Evolutionary conservation across 1,284 basidiomycete genomes (phyloP).

Genomic region (Taiwanofungus camphoratus): DNA sequence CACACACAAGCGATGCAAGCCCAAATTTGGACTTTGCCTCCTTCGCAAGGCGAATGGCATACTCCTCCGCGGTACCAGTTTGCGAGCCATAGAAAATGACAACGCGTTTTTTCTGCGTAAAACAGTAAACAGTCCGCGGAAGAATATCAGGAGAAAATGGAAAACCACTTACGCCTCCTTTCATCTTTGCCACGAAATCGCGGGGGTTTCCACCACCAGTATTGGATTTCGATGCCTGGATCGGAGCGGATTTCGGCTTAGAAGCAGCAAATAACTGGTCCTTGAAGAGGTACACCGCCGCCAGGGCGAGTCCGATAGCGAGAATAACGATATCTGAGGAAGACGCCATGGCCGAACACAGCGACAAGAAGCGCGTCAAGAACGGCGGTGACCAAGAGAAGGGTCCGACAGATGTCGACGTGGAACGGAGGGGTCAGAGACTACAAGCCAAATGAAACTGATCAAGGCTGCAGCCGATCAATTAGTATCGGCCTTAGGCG

Average conservation of each 20-base stretch:
- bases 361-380: background rate
- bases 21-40: conserved; percentile 94
- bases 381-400: no score
- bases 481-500: no score
- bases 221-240: conserved; percentile 37
- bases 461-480: no score
- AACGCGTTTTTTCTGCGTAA: conserved; percentile 81
- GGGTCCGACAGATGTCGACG: no score
- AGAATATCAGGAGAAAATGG: conserved; percentile 5
- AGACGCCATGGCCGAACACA: conserved; percentile 45
- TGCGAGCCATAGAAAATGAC: conserved; percentile 97
- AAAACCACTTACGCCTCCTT: conserved; percentile 69
- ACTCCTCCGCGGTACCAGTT: conserved; percentile 95
- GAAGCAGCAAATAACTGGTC: conserved; percentile 65
- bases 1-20: conserved; percentile 88
- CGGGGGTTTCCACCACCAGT: conserved; percentile 74
- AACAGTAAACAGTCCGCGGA: conserved; percentile 10
- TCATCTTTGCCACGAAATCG: conserved; percentile 90
- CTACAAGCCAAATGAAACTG: no score
- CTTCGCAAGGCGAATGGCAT: conserved; percentile 88
- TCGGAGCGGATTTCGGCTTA: conserved; percentile 49
- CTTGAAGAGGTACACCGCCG: conserved; percentile 73
- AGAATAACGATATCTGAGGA: conserved; percentile 67
- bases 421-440: no score
- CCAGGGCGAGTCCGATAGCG: conserved; percentile 62